Evolutionary conservation across 2,329 filamentous ascomycete species (phyloP), one percentile per base, ranked within the genome.

Genomic region (Colletotrichum gloeosporioides): DNA sequence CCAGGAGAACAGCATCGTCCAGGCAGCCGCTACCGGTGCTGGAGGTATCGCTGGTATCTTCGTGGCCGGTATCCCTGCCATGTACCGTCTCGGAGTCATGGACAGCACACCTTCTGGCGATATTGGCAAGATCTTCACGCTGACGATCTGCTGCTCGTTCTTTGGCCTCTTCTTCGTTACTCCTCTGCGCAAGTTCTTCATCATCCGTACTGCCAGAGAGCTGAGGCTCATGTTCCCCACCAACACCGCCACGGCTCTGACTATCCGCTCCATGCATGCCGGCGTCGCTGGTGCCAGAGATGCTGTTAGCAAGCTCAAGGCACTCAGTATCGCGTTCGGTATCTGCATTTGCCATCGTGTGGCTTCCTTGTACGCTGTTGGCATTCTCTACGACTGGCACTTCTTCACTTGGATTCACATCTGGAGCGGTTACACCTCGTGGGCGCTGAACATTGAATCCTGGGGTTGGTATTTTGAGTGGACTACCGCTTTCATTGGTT

Each of bases 151-250:
- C 64, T 91, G 90, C 75, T 90, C 89, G 12, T 92, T 92, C 84
- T 93, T 93, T 81, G 92, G 92, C 6, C 88, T 93, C 76, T 92
- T 92, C 82, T 92, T 92, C 78, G 89, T 90, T 65, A 92, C 91
- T 0, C 91, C 91, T 9, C 87, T 93, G 25, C 90, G 92, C 74
- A 93, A 92, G 80, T 93, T 94, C 85, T 94, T 93, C 85, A 90
- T 94, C 82, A 90, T 93, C 82, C 91, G 92, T 75, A 90, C 93
- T 15, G 90, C 90, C 4, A 87, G 91, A 12, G 90, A 93, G 82
- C 84, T 92, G 36, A 88, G 88, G 73, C 86, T 93, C 61, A 87
- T 92, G 72, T 93, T 92, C 83, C 91, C 91, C 3, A 89, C 90
- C 0, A 82, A 90, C 0, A 91, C 90, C 31, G 91, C 91, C 3